phyloP scores from a whole-genome alignment of 192 early-diverging fungal species.

The Nowakowskiella sp. region DNA sequence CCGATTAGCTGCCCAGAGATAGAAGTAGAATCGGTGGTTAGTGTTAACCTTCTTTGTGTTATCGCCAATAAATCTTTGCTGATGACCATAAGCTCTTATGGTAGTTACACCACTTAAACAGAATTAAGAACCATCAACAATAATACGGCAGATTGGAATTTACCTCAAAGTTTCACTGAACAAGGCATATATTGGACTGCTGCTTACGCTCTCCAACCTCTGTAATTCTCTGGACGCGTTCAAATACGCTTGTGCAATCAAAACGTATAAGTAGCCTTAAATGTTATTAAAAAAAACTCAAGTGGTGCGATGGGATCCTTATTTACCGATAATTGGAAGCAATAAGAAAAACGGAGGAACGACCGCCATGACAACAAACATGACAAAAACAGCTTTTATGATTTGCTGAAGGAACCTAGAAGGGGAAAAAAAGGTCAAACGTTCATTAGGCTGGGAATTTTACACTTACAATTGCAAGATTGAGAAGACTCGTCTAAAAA shows the following conservation, averaged over 20 bases:
- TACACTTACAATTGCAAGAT: slow-evolving; percentile 18
- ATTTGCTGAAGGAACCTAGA: slow-evolving; percentile 15
- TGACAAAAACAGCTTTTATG: slow-evolving; percentile 15
- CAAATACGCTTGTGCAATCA: slow-evolving; percentile 67
- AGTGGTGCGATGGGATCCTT: slow-evolving; percentile 14
- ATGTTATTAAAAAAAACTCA: not conserved
- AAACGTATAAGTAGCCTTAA: slow-evolving; percentile 40
- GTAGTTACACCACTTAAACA: slow-evolving; percentile 26
- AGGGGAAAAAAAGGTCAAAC: slow-evolving; percentile 7
- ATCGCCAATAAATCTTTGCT: slow-evolving; percentile 26
- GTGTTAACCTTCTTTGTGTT: slow-evolving; percentile 38
- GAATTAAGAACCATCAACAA: too few relatives aligned
- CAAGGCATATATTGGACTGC: slow-evolving; percentile 69
- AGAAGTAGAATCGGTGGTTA: slow-evolving; percentile 80
- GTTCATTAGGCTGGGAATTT: slow-evolving; percentile 5
- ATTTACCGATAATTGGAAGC: slow-evolving; percentile 38
- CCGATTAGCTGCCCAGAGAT: slow-evolving; percentile 75
- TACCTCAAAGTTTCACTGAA: slow-evolving; percentile 65
- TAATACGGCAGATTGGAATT: too few relatives aligned
- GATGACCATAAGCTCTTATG: slow-evolving; percentile 35
- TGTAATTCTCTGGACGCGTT: slow-evolving; percentile 79
- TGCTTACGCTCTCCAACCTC: slow-evolving; percentile 71
- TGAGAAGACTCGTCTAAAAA: slow-evolving; percentile 41
- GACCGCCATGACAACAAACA: slow-evolving; percentile 29
- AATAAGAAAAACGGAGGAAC: slow-evolving; percentile 68